Evolutionary conservation across 2,329 filamentous ascomycete species (phyloP).

Genomic region (Penicillium thymicola): DNA sequence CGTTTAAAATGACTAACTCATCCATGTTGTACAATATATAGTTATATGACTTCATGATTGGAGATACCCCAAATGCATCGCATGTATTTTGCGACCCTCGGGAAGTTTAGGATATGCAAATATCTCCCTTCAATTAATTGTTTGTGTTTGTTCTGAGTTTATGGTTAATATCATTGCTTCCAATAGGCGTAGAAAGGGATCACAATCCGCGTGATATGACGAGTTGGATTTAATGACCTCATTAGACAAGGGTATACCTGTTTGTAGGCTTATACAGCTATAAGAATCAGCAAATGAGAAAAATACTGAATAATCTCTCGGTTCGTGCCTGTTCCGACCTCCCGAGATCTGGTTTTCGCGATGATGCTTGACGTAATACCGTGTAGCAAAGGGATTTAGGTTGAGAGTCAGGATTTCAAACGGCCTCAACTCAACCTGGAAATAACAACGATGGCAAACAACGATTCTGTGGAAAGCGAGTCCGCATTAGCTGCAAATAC

Average conservation of each 20-base stretch:
- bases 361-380: constrained; percentile 20
- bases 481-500: neutral
- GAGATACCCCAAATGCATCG: neutral
- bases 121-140: neutral
- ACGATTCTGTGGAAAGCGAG: neutral
- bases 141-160: neutral
- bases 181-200: neutral
- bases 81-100: neutral
- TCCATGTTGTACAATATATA: neutral
- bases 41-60: constrained; percentile 20
- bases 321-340: constrained; percentile 7
- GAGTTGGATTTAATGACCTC: neutral
- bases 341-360: constrained; percentile 2
- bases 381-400: neutral
- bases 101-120: neutral
- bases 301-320: neutral
- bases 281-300: neutral
- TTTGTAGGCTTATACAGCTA: neutral
- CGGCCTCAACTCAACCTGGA: neutral
- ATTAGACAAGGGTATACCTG: neutral
- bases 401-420: neutral
- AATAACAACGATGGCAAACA: neutral
- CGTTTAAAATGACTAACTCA: neutral
- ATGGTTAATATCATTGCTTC: neutral
- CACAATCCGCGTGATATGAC: neutral